phyloP scores from a whole-genome alignment of 208 protist genomes.

The Tritrichomonas foetus region DNA sequence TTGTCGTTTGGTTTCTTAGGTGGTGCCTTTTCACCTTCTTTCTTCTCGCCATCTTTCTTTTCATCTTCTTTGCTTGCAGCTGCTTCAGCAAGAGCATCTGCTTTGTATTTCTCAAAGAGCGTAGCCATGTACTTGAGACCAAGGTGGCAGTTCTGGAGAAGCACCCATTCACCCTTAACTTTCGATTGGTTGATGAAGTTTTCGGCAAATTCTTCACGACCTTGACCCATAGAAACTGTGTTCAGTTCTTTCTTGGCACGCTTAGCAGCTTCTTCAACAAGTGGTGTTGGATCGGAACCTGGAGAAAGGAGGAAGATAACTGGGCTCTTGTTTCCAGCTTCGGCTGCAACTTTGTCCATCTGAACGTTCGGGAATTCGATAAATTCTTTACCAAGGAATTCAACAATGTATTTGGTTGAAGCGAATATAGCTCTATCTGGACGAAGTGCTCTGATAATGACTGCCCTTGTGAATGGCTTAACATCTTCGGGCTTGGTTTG shows the following conservation, averaged over 20 bases:
- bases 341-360: conserved; percentile 60
- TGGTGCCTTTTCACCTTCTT: not conserved
- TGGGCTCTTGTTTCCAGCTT: conserved; percentile 70
- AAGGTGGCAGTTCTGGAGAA: conserved; percentile 75
- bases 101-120: conserved; percentile 6
- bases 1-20: conserved; percentile 48
- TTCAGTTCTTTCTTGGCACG: conserved; percentile 67
- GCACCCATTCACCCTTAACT: conserved; percentile 66
- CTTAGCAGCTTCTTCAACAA: conserved; percentile 82
- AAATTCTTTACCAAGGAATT: conserved; percentile 78
- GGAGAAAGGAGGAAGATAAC: conserved; percentile 87
- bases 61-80: not conserved
- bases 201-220: conserved; percentile 80
- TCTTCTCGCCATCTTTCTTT: not conserved
- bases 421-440: conserved; percentile 87
- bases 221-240: conserved; percentile 91
- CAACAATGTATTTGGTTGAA: conserved; percentile 76
- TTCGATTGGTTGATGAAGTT: conserved; percentile 65
- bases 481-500: conserved; percentile 44
- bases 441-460: conserved; percentile 77
- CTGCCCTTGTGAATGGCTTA: conserved; percentile 58
- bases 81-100: not conserved
- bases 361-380: conserved; percentile 73
- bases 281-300: conserved; percentile 85
- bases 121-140: conserved; percentile 63